phyloP scores from a whole-genome alignment of 176 grass and related monocot species.

The Poa annua region DNA sequence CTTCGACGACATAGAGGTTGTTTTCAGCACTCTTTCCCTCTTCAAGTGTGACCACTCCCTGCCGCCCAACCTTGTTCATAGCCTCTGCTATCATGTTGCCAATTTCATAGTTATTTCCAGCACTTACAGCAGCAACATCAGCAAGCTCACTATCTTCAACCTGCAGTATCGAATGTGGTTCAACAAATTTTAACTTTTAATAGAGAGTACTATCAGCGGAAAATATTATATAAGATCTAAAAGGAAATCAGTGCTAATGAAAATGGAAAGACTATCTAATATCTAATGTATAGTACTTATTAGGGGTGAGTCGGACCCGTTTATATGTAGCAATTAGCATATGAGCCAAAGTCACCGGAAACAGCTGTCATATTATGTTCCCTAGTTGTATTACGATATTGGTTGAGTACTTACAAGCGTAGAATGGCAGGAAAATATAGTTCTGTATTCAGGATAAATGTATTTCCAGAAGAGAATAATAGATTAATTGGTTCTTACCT shows the following conservation, averaged over 20 bases:
- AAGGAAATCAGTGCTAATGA: not conserved
- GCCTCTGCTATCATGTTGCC: conserved; percentile 28
- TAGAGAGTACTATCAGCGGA: not conserved
- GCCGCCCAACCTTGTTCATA: conserved; percentile 14
- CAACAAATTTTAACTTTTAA: not conserved
- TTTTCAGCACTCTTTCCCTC: conserved; percentile 69
- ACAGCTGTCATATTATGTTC: not conserved
- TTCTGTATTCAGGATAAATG: not conserved
- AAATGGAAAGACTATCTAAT: not conserved
- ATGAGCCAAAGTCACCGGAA: not conserved
- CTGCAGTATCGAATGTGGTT: not conserved
- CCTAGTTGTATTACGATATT: not conserved
- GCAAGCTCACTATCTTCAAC: conserved; percentile 21
- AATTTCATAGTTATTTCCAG: conserved; percentile 29
- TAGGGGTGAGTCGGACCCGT: not conserved
- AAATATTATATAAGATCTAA: too few species aligned
- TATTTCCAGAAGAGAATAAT: not conserved
- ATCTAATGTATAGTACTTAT: not conserved
- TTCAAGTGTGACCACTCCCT: conserved; percentile 45
- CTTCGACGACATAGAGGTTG: conserved; percentile 67
- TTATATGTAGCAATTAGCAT: not conserved
- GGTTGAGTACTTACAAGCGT: not conserved
- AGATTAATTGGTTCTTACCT: not conserved
- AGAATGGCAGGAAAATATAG: not conserved
- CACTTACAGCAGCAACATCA: conserved; percentile 31